Evolutionary conservation across 345 rosid species (phyloP).

Genomic region (Erucastrum elatum): DNA sequence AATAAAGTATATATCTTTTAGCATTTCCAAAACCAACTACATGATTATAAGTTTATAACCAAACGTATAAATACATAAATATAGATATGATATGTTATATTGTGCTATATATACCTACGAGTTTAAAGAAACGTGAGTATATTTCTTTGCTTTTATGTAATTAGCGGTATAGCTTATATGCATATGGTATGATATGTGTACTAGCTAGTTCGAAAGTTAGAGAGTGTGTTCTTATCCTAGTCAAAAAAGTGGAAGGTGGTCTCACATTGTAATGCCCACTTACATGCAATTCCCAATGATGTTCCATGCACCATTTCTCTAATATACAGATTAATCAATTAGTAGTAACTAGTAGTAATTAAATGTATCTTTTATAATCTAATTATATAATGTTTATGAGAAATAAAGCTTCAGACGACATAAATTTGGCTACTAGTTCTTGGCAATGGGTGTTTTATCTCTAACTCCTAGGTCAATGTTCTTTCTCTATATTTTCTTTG

Average conservation of each 20-base stretch:
- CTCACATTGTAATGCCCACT: slow-evolving; percentile 43
- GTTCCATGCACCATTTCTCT: slow-evolving; percentile 34
- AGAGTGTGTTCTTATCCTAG: slow-evolving; percentile 32
- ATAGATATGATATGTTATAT: neutral
- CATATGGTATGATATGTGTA: neutral
- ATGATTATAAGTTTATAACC: neutral
- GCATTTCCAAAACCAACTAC: neutral
- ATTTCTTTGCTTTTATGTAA: neutral
- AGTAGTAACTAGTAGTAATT: neutral
- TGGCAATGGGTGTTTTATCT: slow-evolving; percentile 43
- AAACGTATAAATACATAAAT: neutral
- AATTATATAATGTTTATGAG: neutral
- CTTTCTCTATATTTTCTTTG: neutral
- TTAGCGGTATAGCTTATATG: neutral
- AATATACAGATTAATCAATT: neutral
- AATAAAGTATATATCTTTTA: neutral
- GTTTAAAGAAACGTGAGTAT: neutral
- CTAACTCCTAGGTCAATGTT: slow-evolving; percentile 57
- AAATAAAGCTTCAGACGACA: slow-evolving; percentile 34
- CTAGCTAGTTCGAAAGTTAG: slow-evolving; percentile 8
- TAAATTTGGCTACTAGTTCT: slow-evolving; percentile 51
- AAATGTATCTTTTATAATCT: neutral
- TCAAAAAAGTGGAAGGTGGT: slow-evolving; percentile 37
- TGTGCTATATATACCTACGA: neutral
- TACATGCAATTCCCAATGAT: slow-evolving; percentile 59